Evolutionary conservation across 148 eudicot species (phyloP), one percentile per base, ranked within the genome.

Genomic region (Nyssa sinensis): DNA sequence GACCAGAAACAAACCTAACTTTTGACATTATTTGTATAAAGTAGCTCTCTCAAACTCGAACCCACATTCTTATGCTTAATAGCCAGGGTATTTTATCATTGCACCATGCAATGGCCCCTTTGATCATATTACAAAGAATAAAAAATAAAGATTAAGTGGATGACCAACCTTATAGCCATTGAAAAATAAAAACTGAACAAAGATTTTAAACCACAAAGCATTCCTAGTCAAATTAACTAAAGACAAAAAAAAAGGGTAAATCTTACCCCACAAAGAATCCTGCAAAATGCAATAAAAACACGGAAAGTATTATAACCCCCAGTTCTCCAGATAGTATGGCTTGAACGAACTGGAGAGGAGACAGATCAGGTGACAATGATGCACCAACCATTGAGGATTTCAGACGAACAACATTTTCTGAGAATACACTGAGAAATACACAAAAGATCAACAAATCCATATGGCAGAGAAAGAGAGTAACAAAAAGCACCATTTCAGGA

Each of bases 251-350:
- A 53, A 53, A 19, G 14, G 14, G 32, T 24, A 69, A 70, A n/a
- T 66, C 69, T 77, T 86, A 86, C 90, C 90, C 90, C 1, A 90
- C 76, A 59, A 90, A 86, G 77, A 88, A 90, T 44, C 92, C 95
- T 31, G 90, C 86, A 67, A 81, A 77, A 78, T 88, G 95, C 61
- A 90, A 76, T 75, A 85, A 62, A 49, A 86, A 9, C 29, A 86
- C 90, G 3, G 90, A 77, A 68, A 86, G 84, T 41, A 80, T 29
- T 2, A 84, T 78, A 62, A 75, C 72, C 55, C 91, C 88, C 69
- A 87, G 76, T 83, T 87, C 91, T 41, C 84, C 71, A 34, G 88
- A 82, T 6, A 85, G 49, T 41, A 87, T 72, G 51, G 81, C 78
- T 84, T 66, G 79, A 33, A 80, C 72, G 41, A 53, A 78, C 75